Base-by-base conservation (phyloP, 306 rosid species). In the Inga leiocalycina region DNA sequence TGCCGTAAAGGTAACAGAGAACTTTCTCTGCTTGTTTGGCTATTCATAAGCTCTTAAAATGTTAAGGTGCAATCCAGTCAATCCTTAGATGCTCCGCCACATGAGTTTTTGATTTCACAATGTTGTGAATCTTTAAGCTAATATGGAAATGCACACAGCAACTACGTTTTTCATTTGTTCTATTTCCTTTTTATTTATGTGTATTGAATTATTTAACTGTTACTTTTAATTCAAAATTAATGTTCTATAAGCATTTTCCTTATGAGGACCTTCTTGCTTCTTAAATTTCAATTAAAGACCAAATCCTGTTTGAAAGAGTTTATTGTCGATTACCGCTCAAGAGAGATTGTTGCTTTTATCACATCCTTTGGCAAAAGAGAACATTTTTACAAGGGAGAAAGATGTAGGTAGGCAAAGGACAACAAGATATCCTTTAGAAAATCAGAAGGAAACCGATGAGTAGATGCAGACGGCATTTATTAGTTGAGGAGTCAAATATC, bases 81-180 rank as follows among this genome's bases (percentile, higher is more conserved):
- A 72, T 64, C 30, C 10, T 24, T 48, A 71, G 57, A 62, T 62
- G 49, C 45, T 44, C 9, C 4, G 34, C 76, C 69, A 11, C 16
- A 4, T 76, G 81, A 76, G 71, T 19, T 76, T 68, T 67, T 76
- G n/a, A 56, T 43, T 83, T 83, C 48, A 48, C 64, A 59, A 48
- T 34, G 48, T 17, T 49, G 34, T 46, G 22, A 19, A 75, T 17
- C 62, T 66, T 57, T 59, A 45, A 77, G 56, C 79, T 15, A 71
- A 70, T 77, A 52, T 35, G 77, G 72, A 56, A 69, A 76, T 51
- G 76, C 52, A 39, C n/a, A 32, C 17, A 0, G 77, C 74, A 57
- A 69, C 34, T 70, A 44, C 34, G 51, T 15, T 69, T 13, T 71
- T 77, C 34, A n/a, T 48, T 77, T 59, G 54, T 39, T 56, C 15